Evolutionary conservation across 1,284 basidiomycete species (phyloP), one percentile per base, ranked within the genome.

Genomic region (Pseudozyma pruni): DNA sequence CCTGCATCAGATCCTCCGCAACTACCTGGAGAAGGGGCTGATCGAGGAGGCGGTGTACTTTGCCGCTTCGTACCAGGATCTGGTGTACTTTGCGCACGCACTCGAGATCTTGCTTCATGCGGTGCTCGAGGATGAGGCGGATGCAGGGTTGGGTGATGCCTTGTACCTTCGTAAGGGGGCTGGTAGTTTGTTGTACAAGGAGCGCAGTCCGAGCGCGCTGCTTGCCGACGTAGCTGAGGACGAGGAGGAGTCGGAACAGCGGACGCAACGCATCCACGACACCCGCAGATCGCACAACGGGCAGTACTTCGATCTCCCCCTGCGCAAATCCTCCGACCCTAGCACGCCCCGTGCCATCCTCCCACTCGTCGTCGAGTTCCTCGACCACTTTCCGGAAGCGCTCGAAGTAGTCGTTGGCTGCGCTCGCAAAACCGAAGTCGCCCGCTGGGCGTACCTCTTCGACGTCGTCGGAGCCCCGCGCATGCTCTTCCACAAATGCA

Each of bases 381-480:
- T 99, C 71, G 95, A 98, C 80, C 89, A 98, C 81, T 98, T 98
- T 80, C 90, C 93, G 58, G 90, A 88, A 49, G 88, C 91, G 4
- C 85, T 98, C 50, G 92, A 96, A 62, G 94, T 98, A 5, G 92
- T 98, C 1, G 95, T 98, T 8, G 90, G 91, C 7, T 98, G 95
- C 79, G 96, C 96, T 8, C 87, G 96, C 44, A 99, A 99, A 85
- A 98, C 94, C 4, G 96, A 99, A 83, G 88, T 95, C 76, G 90
- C 91, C 7, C 85, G 91, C 42, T 99, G 96, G 96, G 87, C 87
- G 32, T 87, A 90, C 58, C 84, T 99, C 22, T 99, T 99, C 80
- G 89, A 89, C 54, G 87, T 92, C 16, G 94, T 96, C 5, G 96
- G 96, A 2, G 90, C 89, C 72, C 95, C 96, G 0, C 89, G 92